Conservation (phyloP, 306 rosid genomes). For the Prunus mume region DNA sequence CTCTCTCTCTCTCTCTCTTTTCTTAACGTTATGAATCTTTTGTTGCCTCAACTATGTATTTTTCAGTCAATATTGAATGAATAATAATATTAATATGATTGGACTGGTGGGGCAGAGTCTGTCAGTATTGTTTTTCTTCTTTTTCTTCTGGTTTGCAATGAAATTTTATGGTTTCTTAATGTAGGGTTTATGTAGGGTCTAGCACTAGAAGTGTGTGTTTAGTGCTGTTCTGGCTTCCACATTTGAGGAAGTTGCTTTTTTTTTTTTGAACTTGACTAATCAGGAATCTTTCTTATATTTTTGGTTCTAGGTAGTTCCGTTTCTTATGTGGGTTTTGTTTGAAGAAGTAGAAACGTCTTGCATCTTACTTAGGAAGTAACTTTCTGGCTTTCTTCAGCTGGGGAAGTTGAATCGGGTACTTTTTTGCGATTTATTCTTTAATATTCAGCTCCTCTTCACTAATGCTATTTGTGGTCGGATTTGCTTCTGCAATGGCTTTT, state of each 20-base stretch:
- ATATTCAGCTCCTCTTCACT: slow-evolving; percentile 3
- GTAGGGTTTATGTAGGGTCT: slow-evolving; percentile 2
- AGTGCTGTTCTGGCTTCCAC: slow-evolving; percentile 41
- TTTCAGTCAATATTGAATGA: not conserved
- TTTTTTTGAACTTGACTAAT: not conserved
- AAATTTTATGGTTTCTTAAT: slow-evolving; percentile 10
- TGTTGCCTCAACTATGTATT: not conserved
- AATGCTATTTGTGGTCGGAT: not conserved
- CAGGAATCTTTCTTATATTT: slow-evolving; percentile 6
- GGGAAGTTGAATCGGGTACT: slow-evolving; percentile 30
- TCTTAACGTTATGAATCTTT: not conserved
- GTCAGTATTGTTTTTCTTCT: not conserved
- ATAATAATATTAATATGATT: not conserved
- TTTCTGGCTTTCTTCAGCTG: slow-evolving; percentile 4
- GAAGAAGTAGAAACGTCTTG: not conserved
- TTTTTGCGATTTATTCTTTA: not conserved
- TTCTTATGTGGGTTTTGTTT: slow-evolving; percentile 16
- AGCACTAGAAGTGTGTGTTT: slow-evolving; percentile 7
- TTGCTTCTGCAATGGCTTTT: slow-evolving; percentile 16
- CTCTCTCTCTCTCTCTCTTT: no score
- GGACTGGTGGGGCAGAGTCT: slow-evolving; percentile 13
- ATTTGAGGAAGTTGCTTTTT: not conserved
- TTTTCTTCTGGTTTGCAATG: not conserved
- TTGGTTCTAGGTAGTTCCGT: slow-evolving; percentile 4
- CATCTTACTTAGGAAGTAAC: not conserved